Conservation (phyloP, 1,139 yeast species). For the Scheffersomyces parashehatae region DNA sequence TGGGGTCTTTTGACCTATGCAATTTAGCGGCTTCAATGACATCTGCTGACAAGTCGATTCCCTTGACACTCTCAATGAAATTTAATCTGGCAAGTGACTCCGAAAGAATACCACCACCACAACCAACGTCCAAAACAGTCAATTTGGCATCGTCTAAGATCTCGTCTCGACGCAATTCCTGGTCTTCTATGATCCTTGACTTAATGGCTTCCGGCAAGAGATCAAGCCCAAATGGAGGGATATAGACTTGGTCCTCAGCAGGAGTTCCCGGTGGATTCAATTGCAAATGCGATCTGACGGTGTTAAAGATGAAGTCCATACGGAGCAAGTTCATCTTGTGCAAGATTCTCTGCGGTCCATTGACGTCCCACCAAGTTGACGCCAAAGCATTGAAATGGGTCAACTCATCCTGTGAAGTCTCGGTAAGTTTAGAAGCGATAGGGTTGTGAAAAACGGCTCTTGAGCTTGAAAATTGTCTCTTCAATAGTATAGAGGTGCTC, state of each 20-base stretch:
- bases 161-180: slow-evolving; percentile 44
- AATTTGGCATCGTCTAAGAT: slow-evolving; percentile 37
- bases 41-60: slow-evolving; percentile 82
- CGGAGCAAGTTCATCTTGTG: slow-evolving; percentile 92
- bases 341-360: slow-evolving; percentile 88
- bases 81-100: slow-evolving; percentile 84
- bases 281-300: slow-evolving; percentile 48
- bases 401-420: slow-evolving; percentile 53
- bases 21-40: slow-evolving; percentile 77
- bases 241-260: slow-evolving; percentile 54
- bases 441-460: slow-evolving; percentile 2
- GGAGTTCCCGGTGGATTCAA: slow-evolving; percentile 40
- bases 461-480: slow-evolving; percentile 1
- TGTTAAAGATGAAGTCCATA: slow-evolving; percentile 78
- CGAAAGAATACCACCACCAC: slow-evolving; percentile 93
- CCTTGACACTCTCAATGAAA: slow-evolving; percentile 64
- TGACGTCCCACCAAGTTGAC: slow-evolving; percentile 92
- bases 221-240: slow-evolving; percentile 76
- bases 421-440: slow-evolving; percentile 23
- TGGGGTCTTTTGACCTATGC: slow-evolving; percentile 70
- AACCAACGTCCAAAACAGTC: slow-evolving; percentile 82
- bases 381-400: slow-evolving; percentile 85
- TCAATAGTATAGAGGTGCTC: neutral
- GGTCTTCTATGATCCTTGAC: slow-evolving; percentile 48
- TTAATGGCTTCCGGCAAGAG: slow-evolving; percentile 61